Evolutionary conservation across 176 grass and related monocot genomes (phyloP), one percentile per base, ranked within the genome.

Genomic region (Phragmites australis): DNA sequence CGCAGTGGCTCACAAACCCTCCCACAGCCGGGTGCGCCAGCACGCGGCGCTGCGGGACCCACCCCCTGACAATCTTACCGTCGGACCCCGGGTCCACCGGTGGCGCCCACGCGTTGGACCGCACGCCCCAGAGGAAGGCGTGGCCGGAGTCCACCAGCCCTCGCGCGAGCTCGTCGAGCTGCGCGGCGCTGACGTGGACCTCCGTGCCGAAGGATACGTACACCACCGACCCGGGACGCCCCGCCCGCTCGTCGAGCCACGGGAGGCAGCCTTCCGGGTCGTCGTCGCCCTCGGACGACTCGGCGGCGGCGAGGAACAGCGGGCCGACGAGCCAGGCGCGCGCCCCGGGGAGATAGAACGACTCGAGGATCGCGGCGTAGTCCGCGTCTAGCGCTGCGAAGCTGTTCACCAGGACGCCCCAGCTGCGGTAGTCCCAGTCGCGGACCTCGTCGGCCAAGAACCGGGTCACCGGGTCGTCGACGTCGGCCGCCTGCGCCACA

Each of bases 191-290:
- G n/a, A n/a, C n/a, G n/a, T n/a, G n/a, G n/a, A n/a, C 57, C 68
- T 91, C 69, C 30, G 88, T 97, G 58, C 94, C 91, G 41, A 97
- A 97, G 9, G 89, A 91, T 1, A 93, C 58, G 86, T 87, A 93
- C 21, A 93, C 57, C 59, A 86, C 94, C 1, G 83, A 74, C 26
- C 64, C 77, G 14, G 50, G 61, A 12, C 45, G 50, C 25, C 14
- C 56, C 9, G 60, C 70, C 56, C 48, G 80, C 63, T 80, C 77
- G 78, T 83, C 69, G 8, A 97, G 84, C 94, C 94, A 97, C 5
- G 58, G 2, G 21, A 93, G 74, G 53, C 91, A 93, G 4, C 87
- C 86, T 54, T 88, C 87, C 8, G 82, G 76, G 39, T 90, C 88
- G n/a, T 0, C 27, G 30, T 70, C 81, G 56, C 72, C 52, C 8